A percentile compares a stretch with the other conserved stretches of the same genome.
Conservation (phyloP, 2,329 filamentous ascomycete genomes). For the Aureobasidium sp. region DNA sequence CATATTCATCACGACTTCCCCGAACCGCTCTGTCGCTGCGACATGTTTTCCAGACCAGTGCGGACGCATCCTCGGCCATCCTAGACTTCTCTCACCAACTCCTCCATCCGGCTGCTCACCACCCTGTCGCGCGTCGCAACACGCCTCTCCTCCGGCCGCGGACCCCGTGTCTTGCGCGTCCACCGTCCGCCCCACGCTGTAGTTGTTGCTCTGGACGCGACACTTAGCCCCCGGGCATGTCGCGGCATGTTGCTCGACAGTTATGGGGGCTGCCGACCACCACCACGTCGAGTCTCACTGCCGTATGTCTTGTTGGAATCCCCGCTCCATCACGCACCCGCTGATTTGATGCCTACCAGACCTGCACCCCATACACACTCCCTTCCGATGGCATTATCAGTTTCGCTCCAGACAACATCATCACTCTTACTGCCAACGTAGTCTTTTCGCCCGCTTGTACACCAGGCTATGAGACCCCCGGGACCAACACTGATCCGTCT, state of each 20-base stretch:
- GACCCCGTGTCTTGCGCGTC: not conserved
- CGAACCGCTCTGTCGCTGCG: not conserved
- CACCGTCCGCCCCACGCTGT: not conserved
- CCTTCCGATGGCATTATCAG: slow-evolving; percentile 50
- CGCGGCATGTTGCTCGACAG: slow-evolving; percentile 18
- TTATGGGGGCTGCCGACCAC: slow-evolving; percentile 23
- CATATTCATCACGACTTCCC: not conserved
- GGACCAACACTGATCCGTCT: slow-evolving; percentile 34
- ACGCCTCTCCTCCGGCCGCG: not conserved
- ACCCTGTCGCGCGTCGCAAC: not conserved
- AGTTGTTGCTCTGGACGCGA: slow-evolving; percentile 17
- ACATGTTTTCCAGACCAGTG: slow-evolving; percentile 4
- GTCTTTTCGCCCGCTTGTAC: slow-evolving; percentile 52
- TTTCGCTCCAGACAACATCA: slow-evolving; percentile 43
- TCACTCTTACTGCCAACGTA: slow-evolving; percentile 51
- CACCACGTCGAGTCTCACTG: slow-evolving; percentile 13
- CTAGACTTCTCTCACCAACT: not conserved
- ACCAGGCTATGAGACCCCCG: slow-evolving; percentile 26
- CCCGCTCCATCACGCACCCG: not conserved
- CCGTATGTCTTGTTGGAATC: not conserved
- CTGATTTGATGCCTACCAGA: slow-evolving; percentile 23
- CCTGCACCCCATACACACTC: slow-evolving; percentile 55
- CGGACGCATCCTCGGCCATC: not conserved
- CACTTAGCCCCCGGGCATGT: slow-evolving; percentile 7
- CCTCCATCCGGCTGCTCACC: not conserved